These are phyloP conservation scores for Epichloe uncinata DNA, from an alignment of 2,329 filamentous ascomycete genomes.

Conservation along the genomic window DNA sequence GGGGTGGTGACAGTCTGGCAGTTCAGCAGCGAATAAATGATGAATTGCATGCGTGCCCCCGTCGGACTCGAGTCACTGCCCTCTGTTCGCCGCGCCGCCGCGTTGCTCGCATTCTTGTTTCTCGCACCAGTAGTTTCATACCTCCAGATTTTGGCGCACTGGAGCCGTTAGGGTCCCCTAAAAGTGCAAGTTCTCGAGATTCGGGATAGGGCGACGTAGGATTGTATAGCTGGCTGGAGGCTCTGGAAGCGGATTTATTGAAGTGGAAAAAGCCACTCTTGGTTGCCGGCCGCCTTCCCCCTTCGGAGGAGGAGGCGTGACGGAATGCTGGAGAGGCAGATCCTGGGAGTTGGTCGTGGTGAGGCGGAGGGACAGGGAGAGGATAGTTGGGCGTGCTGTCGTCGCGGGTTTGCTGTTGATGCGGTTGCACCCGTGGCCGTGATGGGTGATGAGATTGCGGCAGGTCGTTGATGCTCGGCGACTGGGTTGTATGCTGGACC, in stretches of 20 bases:
- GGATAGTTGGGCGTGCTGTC: constrained; percentile 11
- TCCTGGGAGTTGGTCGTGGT: not conserved
- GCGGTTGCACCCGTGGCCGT: constrained; percentile 8
- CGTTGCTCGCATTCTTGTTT: not conserved
- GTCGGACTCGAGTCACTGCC: not conserved
- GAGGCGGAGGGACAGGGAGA: constrained; percentile 13
- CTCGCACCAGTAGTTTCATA: constrained; percentile 12
- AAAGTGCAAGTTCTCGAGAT: constrained; percentile 24
- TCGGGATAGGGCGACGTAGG: constrained; percentile 20
- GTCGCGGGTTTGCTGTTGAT: constrained; percentile 13
- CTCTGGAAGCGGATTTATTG: constrained; percentile 30
- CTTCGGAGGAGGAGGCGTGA: constrained; percentile 2
- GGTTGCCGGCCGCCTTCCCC: constrained; percentile 19
- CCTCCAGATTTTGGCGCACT: constrained; percentile 18
- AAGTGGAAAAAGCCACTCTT: constrained; percentile 40
- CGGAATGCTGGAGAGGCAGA: constrained; percentile 6
- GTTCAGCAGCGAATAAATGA: not conserved
- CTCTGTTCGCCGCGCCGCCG: not conserved
- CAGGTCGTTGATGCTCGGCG: constrained; percentile 9
- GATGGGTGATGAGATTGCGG: constrained; percentile 7
- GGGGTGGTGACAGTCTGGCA: not conserved
- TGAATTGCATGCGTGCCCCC: not conserved
- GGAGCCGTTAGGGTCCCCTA: constrained; percentile 23
- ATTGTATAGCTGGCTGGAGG: constrained; percentile 21
- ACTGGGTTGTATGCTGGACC: constrained; percentile 4